Conservation (phyloP, 78 protist species). For the Dictyostelium capitatum region DNA sequence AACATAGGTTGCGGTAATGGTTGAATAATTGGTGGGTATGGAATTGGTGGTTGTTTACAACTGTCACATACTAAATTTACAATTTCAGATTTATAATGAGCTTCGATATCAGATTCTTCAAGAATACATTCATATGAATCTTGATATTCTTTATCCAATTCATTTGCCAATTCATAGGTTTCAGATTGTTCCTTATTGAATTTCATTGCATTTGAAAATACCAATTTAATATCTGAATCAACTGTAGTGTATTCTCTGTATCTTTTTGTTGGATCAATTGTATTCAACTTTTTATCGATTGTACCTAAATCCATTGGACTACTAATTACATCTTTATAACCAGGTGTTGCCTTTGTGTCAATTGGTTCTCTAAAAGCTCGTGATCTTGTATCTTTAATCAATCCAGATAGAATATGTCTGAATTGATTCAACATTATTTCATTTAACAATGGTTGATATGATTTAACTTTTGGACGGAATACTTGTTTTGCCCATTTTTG, state of each 20-base stretch:
- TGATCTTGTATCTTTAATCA: conserved; percentile 48
- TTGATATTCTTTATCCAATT: conserved; percentile 34
- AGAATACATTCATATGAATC: conserved; percentile 10
- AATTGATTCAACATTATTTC: conserved; percentile 13
- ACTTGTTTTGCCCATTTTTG: conserved; percentile 22
- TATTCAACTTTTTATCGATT: conserved; percentile 33
- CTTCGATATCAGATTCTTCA: conserved; percentile 2
- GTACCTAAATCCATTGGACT: conserved; percentile 35
- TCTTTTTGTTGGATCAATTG: not conserved
- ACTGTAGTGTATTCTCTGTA: not conserved
- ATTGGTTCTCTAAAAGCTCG: conserved; percentile 45
- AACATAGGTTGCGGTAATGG: conserved; percentile 2
- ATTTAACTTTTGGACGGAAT: conserved; percentile 31
- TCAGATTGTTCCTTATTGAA: not conserved
- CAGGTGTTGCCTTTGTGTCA: not conserved
- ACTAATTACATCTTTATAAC: conserved; percentile 40
- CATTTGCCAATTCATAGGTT: conserved; percentile 40
- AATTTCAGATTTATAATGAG: conserved; percentile 30
- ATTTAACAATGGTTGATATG: conserved; percentile 1
- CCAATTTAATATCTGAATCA: conserved; percentile 25
- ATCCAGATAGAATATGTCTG: not conserved
- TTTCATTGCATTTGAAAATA: conserved; percentile 61
- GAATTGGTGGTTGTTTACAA: conserved; percentile 36
- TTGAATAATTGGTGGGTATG: conserved; percentile 17
- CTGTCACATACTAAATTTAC: conserved; percentile 25